Conservation (phyloP, 495 filamentous ascomycete species). For the Immersiella caudata region DNA sequence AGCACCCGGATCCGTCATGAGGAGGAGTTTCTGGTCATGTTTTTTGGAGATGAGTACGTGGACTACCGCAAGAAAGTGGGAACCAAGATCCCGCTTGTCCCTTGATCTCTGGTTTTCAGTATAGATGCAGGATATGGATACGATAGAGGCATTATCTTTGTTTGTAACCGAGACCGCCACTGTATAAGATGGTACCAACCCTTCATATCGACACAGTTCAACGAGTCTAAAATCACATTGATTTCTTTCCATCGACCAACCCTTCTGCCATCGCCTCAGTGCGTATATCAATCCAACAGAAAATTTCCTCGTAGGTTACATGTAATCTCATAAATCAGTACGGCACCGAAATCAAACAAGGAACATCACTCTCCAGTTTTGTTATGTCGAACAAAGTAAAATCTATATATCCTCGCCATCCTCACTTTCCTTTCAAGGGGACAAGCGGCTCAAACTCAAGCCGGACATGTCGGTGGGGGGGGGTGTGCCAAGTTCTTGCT, state of each 20-base stretch:
- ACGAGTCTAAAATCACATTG: neutral
- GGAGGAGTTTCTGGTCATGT: conserved; percentile 72
- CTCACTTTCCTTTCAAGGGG: neutral
- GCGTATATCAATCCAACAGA: neutral
- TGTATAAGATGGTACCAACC: neutral
- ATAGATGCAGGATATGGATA: neutral
- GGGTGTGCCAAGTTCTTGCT: conserved; percentile 31
- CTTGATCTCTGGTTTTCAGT: conserved; percentile 3
- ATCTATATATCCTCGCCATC: neutral
- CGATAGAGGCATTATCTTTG: neutral
- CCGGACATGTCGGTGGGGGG: neutral
- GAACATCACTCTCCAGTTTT: neutral
- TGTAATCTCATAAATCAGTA: too few relatives aligned
- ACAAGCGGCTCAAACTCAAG: too few relatives aligned
- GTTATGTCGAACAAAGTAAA: neutral
- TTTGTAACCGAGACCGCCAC: neutral
- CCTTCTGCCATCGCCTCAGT: too few relatives aligned
- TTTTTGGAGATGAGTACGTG: conserved; percentile 85
- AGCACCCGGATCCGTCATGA: conserved; percentile 71
- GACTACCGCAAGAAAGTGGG: conserved; percentile 70
- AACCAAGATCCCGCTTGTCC: conserved; percentile 70
- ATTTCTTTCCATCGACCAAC: neutral
- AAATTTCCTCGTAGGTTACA: neutral
- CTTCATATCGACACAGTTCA: neutral
- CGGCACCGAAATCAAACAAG: neutral